Evolutionary conservation across 805 yeast species (phyloP).

Genomic region (Torulaspora indica): DNA sequence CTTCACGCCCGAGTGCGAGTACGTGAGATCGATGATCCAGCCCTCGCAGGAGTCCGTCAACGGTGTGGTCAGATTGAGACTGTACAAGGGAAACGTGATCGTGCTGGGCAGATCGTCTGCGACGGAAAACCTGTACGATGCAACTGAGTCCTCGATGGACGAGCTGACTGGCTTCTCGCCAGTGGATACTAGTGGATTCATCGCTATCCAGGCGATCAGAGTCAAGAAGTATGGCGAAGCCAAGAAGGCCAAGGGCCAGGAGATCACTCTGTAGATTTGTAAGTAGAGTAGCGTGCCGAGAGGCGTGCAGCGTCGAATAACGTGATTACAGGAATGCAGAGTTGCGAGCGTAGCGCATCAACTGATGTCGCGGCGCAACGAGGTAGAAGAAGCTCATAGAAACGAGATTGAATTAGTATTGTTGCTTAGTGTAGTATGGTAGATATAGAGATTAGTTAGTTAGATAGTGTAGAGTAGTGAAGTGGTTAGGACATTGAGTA

Average conservation of each 20-base stretch:
- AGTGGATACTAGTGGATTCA: slow-evolving; percentile 94
- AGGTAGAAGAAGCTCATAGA: background rate
- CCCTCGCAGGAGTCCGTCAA: slow-evolving; percentile 95
- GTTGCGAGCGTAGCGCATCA: slow-evolving; percentile 6
- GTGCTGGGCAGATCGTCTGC: slow-evolving; percentile 92
- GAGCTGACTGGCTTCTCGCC: slow-evolving; percentile 98
- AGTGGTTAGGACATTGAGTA: too few relatives aligned
- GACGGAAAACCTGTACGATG: slow-evolving; percentile 95
- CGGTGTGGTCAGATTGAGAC: slow-evolving; percentile 90
- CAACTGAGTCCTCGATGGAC: slow-evolving; percentile 98
- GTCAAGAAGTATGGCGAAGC: slow-evolving; percentile 97
- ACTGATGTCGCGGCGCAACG: slow-evolving; percentile 6
- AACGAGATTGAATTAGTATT: background rate
- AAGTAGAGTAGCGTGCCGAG: background rate
- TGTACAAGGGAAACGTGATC: slow-evolving; percentile 82
- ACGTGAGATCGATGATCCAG: slow-evolving; percentile 84
- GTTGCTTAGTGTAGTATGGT: background rate
- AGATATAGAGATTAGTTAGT: too few relatives aligned
- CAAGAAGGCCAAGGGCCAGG: slow-evolving; percentile 72
- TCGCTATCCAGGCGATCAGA: slow-evolving; percentile 96
- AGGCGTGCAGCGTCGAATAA: too few relatives aligned
- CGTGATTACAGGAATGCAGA: too few relatives aligned
- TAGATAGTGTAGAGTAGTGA: too few relatives aligned
- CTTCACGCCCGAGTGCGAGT: slow-evolving; percentile 98
- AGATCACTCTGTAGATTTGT: slow-evolving; percentile 35